Evolutionary conservation across 192 early-diverging fungal species (phyloP), one percentile per base, ranked within the genome.

Genomic region (Umbelopsis sp.): DNA sequence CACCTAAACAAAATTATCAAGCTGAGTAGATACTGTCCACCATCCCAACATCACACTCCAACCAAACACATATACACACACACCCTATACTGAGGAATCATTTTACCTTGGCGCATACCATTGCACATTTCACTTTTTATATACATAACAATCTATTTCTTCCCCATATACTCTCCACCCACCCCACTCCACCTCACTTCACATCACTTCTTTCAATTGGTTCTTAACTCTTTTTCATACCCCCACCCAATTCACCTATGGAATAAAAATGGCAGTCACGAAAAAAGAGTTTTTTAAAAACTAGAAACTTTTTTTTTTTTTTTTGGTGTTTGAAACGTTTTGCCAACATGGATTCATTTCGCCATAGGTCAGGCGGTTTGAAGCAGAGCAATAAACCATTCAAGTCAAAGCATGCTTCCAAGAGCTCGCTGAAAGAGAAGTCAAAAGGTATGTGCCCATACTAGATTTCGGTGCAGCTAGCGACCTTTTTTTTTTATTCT

Each of bases 301-400:
- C 36, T 22, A 14, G 14, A 12, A 17, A 54, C 41, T 21, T 31
- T 69, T 53, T 69, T 69, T 50, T 69, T 53, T 69, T 38, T 69
- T 53, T 38, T 34, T 32, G 36, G 26, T 12, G 12, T 52, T n/a
- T 44, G 20, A 51, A 70, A 32, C 16, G 26, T 26, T 26, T 26
- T 44, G 25, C 24, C 53, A 41, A 17, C 12, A 62, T 62, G 56
- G 56, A 62, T 1, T 62, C 56, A 8, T 7, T 6, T 65, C 87
- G 86, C 66, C 89, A 91, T 77, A 89, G 94, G 76, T 81, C 94
- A 43, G 85, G 94, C 68, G 84, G 88, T 31, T 84, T 95, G 66
- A 97, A 95, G 84, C 94, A 96, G 82, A 86, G 84, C 72, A 97
- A 99, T 90, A 99, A 98, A 81, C 88, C 91, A 66, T 99, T 99